Percentiles rank a stretch among this genome's conserved stretches.
Conservation (phyloP, 306 rosid species). For the Lathyrus sativus region DNA sequence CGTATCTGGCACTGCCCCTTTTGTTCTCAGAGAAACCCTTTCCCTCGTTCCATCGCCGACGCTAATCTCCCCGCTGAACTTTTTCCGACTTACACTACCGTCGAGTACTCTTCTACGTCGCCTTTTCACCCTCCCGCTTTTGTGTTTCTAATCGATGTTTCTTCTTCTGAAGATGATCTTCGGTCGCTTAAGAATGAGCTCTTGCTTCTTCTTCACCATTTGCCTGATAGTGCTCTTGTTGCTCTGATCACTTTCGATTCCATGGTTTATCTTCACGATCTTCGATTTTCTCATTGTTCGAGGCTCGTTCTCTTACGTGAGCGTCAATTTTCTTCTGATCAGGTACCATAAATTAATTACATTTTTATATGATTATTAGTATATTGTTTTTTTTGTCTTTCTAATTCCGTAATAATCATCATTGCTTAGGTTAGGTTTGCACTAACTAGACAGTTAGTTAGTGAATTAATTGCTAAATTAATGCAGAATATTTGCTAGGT, state of each 20-base stretch:
- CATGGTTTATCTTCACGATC: constrained; percentile 73
- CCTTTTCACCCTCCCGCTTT: constrained; percentile 42
- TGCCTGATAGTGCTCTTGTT: constrained; percentile 69
- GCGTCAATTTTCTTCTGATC: constrained; percentile 61
- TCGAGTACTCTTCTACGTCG: constrained; percentile 49
- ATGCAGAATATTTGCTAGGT: neutral
- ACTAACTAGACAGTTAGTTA: neutral
- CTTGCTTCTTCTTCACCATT: constrained; percentile 56
- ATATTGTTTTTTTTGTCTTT: neutral
- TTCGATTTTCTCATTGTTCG: constrained; percentile 61
- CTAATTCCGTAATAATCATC: neutral
- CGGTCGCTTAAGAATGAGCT: constrained; percentile 65
- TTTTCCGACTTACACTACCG: constrained; percentile 83
- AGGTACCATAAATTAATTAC: constrained; percentile 43
- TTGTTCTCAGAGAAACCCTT: constrained; percentile 62
- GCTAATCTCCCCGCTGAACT: constrained; percentile 93
- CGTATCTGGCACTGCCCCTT: constrained; percentile 94
- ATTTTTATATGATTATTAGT: neutral
- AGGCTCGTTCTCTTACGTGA: constrained; percentile 57
- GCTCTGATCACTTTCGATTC: constrained; percentile 74
- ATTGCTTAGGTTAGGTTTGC: neutral
- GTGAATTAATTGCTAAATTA: neutral
- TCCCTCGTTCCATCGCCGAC: constrained; percentile 76
- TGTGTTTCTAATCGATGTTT: constrained; percentile 66
- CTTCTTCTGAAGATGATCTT: constrained; percentile 59